Base-by-base conservation (phyloP, 2,329 filamentous ascomycete species). In the Colletotrichum sp. region DNA sequence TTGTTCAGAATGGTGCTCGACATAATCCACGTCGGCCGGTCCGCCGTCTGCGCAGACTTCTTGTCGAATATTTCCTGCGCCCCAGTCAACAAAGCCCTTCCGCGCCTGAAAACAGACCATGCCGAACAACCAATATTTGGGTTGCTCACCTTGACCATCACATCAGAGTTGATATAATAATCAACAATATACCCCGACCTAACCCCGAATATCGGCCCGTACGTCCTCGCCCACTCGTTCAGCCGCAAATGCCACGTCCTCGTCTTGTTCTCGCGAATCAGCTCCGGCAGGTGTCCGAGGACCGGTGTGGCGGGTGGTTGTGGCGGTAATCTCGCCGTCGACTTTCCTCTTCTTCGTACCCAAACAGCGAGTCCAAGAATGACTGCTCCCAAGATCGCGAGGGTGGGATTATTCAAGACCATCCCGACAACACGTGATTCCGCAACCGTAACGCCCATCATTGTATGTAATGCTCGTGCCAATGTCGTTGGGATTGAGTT, bases 21-120 rank as follows among this genome's bases (percentile, higher is more conserved):
- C 65, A 73, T 73, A 7, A 69, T 55, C 64, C 71, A 73, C 4
- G 59, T 67, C 16, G 71, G 71, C 16, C 64, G 30, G 16, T 73
- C 56, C 13, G 65, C 56, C n/a, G 71, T 63, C 6, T 69, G 64
- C 24, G 71, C 65, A 9, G 71, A 73, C 14, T 6, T 69, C n/a
- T 64, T 73, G 26, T 73, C 71, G 9, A 69, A 69, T 8, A 69
- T 9, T 13, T 73, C 65, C 64, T 73, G 26, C 12, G 3, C 21
- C 18, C 2, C 18, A 32, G 18, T 69, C 67, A 69, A 3, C n/a
- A 10, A 10, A 18, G 16, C 24, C n/a, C 16, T 18, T 12, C 38
- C 38, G 18, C 18, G 38, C 38, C 9, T n/a, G 3, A n/a, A 4
- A 10, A 1, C 18, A 48, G 3, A 3, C 38, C 38, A n/a, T n/a